phyloP scores from a whole-genome alignment of 192 early-diverging fungal species.

The Mortierella claussenii region DNA sequence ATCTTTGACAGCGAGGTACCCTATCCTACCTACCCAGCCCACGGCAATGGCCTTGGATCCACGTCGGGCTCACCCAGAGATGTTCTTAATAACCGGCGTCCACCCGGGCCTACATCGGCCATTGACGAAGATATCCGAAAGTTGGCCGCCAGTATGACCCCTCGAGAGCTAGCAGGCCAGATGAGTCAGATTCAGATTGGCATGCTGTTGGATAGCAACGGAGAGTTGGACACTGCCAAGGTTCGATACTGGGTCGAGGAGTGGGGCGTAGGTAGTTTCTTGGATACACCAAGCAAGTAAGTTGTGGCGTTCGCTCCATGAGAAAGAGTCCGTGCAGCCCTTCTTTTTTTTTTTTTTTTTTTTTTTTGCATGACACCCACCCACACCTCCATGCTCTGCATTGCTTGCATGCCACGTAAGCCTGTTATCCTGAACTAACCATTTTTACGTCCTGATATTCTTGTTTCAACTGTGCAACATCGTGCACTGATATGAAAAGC shows the following conservation, averaged over 20 bases:
- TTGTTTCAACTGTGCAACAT: too few species aligned
- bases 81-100: not conserved
- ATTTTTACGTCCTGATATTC: too few species aligned
- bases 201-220: constrained; percentile 62
- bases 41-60: not conserved
- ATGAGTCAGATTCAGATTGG: constrained; percentile 76
- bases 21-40: not conserved
- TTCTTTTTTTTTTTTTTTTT: constrained; percentile 9
- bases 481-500: too few species aligned
- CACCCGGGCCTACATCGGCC: constrained; percentile 1
- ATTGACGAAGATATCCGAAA: constrained; percentile 63
- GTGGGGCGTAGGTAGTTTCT: constrained; percentile 70
- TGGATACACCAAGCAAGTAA: constrained; percentile 70
- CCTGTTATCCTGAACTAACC: too few species aligned
- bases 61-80: not conserved
- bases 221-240: constrained; percentile 59
- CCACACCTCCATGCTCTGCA: too few species aligned
- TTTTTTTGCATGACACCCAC: too few species aligned
- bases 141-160: constrained; percentile 56
- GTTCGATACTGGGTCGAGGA: constrained; percentile 66
- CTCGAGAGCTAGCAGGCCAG: constrained; percentile 71
- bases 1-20: constrained; percentile 17
- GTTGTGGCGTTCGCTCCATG: too few species aligned
- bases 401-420: too few species aligned
- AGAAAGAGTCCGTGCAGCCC: too few species aligned